phyloP scores from a whole-genome alignment of 2,329 filamentous ascomycete genomes.

The Ophiostoma sp. region DNA sequence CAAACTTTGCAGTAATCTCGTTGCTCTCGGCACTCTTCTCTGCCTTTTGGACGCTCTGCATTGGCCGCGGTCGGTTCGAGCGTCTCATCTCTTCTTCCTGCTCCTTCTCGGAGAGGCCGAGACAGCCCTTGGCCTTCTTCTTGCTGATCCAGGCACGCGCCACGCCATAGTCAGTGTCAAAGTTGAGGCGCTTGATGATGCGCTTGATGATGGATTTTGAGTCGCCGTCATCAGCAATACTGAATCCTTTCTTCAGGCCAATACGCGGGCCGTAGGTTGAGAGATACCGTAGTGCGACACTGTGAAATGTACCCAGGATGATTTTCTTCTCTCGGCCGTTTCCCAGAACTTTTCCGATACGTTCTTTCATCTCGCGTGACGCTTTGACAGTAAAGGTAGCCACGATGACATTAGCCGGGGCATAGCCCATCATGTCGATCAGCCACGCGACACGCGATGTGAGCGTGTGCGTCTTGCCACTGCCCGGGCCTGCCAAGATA shows the following conservation, averaged over 20 bases:
- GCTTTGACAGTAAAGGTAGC: slow-evolving; percentile 98
- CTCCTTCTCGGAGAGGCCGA: slow-evolving; percentile 35
- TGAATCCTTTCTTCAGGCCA: slow-evolving; percentile 75
- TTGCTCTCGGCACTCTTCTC: neutral
- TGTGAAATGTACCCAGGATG: slow-evolving; percentile 90
- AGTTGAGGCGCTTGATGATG: slow-evolving; percentile 67
- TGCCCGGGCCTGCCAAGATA: slow-evolving; percentile 62
- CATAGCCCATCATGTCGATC: slow-evolving; percentile 62
- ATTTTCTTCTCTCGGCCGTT: slow-evolving; percentile 68
- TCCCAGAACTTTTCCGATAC: slow-evolving; percentile 76
- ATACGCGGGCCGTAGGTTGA: slow-evolving; percentile 78
- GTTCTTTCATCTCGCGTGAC: slow-evolving; percentile 84
- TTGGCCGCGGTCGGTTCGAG: neutral
- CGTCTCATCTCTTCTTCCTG: slow-evolving; percentile 19
- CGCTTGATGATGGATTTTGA: slow-evolving; percentile 72
- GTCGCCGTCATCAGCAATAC: slow-evolving; percentile 82
- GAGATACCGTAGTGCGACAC: slow-evolving; percentile 80
- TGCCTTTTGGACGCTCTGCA: slow-evolving; percentile 32
- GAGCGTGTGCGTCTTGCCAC: slow-evolving; percentile 91
- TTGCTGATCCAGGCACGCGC: slow-evolving; percentile 74
- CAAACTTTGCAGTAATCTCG: slow-evolving; percentile 4
- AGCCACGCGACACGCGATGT: slow-evolving; percentile 90
- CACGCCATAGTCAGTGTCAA: slow-evolving; percentile 54
- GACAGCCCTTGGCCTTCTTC: slow-evolving; percentile 53
- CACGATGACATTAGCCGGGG: slow-evolving; percentile 83